A percentile compares a stretch with the other conserved stretches of the same genome.
These are phyloP conservation scores for Angophora floribunda DNA, from an alignment of 345 rosid genomes.

Conservation along the genomic window DNA sequence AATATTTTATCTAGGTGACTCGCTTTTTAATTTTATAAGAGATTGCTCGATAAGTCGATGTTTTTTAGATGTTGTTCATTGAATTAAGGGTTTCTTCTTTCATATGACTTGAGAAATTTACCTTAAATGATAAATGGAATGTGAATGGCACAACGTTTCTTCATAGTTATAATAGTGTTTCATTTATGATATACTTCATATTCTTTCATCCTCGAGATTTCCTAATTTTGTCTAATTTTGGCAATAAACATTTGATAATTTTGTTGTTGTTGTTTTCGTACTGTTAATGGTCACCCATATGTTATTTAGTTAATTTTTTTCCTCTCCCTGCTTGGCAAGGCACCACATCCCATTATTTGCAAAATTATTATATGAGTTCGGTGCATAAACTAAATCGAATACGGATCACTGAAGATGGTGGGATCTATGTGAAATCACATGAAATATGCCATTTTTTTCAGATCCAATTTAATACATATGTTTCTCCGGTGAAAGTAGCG, in stretches of 20 bases:
- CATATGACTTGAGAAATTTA: background rate
- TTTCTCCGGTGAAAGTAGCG: background rate
- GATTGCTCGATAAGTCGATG: background rate
- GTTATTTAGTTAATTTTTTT: no score
- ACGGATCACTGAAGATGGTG: background rate
- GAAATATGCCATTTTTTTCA: background rate
- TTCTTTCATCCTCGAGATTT: background rate
- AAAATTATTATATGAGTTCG: background rate
- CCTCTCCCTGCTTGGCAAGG: background rate
- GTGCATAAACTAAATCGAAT: background rate
- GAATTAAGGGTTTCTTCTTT: background rate
- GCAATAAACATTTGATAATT: background rate
- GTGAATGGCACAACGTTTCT: background rate
- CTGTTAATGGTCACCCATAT: background rate
- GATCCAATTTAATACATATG: background rate
- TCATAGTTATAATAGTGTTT: background rate
- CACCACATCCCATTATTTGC: background rate
- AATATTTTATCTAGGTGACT: background rate
- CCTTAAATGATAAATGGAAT: background rate
- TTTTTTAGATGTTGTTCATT: background rate
- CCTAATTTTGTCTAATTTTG: background rate
- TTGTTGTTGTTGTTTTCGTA: no score
- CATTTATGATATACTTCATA: no score
- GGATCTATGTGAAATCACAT: no score
- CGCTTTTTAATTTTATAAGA: background rate